Percentiles rank a stretch among this genome's conserved stretches.
Conservation (phyloP, 306 rosid species). For the Elaeagnus macrophylla region DNA sequence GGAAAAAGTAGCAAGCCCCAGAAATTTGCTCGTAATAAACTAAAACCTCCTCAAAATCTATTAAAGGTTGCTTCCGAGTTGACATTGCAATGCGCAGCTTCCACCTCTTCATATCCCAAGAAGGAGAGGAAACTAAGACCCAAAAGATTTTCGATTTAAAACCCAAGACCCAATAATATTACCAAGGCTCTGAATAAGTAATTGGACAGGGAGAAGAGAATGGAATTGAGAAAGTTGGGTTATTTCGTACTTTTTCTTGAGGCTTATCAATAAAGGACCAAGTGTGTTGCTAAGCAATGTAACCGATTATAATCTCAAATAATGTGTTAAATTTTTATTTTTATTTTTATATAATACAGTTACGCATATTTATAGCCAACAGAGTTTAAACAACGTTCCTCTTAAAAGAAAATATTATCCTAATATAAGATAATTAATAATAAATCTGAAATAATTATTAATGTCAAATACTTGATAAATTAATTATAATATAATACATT, state of each 20-base stretch:
- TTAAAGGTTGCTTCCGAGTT: no score
- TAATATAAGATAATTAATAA: no score
- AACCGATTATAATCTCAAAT: no score
- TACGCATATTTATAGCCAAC: no score
- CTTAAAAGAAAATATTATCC: no score
- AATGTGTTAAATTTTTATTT: no score
- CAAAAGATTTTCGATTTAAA: constrained; percentile 11
- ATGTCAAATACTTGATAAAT: no score
- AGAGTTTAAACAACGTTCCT: no score
- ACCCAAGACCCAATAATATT: constrained; percentile 26
- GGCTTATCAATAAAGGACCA: neutral
- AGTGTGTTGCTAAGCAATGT: no score
- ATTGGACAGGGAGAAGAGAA: constrained; percentile 1
- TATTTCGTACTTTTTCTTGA: constrained; percentile 24
- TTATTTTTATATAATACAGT: no score
- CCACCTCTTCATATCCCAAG: constrained; percentile 24
- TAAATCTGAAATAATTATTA: no score
- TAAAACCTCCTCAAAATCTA: neutral
- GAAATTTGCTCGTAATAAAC: neutral
- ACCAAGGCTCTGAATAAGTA: constrained; percentile 16
- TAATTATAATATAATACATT: no score
- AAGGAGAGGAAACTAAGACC: constrained; percentile 13
- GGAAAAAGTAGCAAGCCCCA: constrained; percentile 10
- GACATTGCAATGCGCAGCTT: constrained; percentile 7
- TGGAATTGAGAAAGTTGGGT: constrained; percentile 14